Evolutionary conservation across 2,329 filamentous ascomycete genomes (phyloP), one percentile per base, ranked within the genome.

Genomic region (Trichoderma guizhouense): DNA sequence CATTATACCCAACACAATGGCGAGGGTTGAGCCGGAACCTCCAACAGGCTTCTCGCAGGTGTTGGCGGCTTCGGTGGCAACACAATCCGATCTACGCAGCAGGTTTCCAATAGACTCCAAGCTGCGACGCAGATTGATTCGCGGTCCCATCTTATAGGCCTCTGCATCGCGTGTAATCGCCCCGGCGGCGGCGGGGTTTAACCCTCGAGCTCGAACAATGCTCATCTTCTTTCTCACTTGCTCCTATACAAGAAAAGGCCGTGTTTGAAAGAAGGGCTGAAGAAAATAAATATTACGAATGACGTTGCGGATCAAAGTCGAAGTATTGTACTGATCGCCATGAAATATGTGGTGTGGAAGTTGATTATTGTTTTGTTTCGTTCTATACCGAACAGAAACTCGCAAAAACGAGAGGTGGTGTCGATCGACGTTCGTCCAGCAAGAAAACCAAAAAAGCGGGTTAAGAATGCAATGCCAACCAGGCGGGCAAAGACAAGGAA

Each of bases 1-100:
- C 91, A 88, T 86, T 73, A 93, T 86, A 78, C 90, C 91, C 5
- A 95, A 82, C 53, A 88, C 86, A 74, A 96, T 91, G 7, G 91
- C 88, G 57, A 94, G 76, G 4, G 88, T 90, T 65, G 88, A 87
- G n/a, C 86, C 84, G 55, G 82, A 85, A 53, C 83, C 81, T 71
- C 85, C 86, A 39, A 85, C 82, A 0, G 89, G 86, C 78, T 90
- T 92, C 76, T 92, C 88, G 78, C 90, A 92, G 4, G 83, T 81
- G 71, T 85, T 82, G 28, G 75, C 76, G 57, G 58, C 74, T 60
- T 43, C 36, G 53, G 72, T 51, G 66, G 30, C 34, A 18, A 53
- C 47, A 72, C 73, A 74, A 5, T 64, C 57, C 24, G 34, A 30
- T 34, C 72, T 73, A 36, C 72, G 62, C 60, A 74, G 74, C 70